Evolutionary conservation across 1,284 basidiomycete genomes (phyloP).

Genomic region (Moniliophthora roreri): DNA sequence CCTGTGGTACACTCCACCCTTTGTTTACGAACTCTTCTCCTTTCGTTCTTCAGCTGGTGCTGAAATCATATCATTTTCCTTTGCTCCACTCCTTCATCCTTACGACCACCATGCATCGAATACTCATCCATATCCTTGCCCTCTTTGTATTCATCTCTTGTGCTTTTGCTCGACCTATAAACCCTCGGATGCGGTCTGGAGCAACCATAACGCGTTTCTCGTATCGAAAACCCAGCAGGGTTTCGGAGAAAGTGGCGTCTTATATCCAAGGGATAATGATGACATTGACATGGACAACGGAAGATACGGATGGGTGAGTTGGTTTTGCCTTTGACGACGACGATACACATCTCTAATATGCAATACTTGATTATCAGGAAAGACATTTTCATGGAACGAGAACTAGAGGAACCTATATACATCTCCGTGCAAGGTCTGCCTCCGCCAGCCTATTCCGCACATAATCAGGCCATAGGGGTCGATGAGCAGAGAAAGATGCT

Average conservation of each 20-base stretch:
- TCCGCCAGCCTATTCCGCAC: neutral
- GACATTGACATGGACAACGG: no score
- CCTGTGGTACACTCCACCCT: no score
- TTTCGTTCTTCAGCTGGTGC: no score
- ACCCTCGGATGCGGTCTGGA: no score
- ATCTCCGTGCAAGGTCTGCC: conserved; percentile 3
- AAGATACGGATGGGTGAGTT: neutral
- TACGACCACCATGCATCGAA: no score
- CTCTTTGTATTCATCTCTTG: no score
- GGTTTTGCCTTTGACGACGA: no score
- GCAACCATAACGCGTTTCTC: neutral
- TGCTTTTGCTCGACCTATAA: no score
- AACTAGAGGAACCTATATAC: conserved; percentile 6
- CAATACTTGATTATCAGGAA: neutral
- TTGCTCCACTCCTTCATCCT: no score
- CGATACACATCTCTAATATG: neutral
- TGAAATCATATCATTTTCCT: no score
- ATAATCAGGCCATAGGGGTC: neutral
- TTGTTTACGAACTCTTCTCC: no score
- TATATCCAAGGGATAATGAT: neutral
- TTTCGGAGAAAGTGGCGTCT: neutral
- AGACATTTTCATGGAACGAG: conserved; percentile 5
- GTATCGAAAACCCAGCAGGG: neutral
- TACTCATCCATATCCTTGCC: no score
- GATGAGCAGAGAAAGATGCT: conserved; percentile 1